phyloP scores from a whole-genome alignment of 306 rosid genomes.

The Glycine tomentella region DNA sequence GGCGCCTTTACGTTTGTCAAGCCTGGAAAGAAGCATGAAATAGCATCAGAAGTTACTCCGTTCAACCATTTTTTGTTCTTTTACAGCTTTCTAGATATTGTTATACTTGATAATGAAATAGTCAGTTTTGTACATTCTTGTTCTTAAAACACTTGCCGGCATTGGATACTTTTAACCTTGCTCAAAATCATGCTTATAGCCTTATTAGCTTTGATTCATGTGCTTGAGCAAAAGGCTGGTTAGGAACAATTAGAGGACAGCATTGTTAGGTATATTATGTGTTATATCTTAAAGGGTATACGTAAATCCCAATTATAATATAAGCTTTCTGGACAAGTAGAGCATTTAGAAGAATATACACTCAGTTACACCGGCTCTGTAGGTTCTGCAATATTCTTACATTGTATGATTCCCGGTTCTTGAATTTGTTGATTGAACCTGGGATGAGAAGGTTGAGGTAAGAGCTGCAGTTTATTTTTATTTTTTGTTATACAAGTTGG shows the following conservation, averaged over 20 bases:
- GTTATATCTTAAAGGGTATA: not conserved
- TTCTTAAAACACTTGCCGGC: conserved; percentile 6
- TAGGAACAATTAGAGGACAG: not conserved
- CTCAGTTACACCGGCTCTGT: too few species aligned
- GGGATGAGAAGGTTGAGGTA: too few species aligned
- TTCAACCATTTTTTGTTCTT: conserved; percentile 14
- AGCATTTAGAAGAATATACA: too few species aligned
- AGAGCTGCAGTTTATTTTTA: too few species aligned
- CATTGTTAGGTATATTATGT: not conserved
- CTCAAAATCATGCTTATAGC: not conserved
- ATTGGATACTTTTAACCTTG: conserved; percentile 6
- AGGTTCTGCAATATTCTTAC: too few species aligned
- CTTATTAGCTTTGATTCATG: not conserved
- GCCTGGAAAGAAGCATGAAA: conserved; percentile 41
- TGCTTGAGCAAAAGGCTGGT: not conserved
- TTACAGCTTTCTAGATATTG: conserved; percentile 28
- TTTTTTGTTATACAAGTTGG: too few species aligned
- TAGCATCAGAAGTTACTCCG: conserved; percentile 2
- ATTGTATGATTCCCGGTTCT: too few species aligned
- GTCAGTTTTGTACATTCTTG: conserved; percentile 42
- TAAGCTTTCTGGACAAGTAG: not conserved
- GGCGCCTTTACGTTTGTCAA: conserved; percentile 60
- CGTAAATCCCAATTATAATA: not conserved
- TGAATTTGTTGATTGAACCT: too few species aligned
- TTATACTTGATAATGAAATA: not conserved